Percentiles rank a stretch among this genome's conserved stretches.
phyloP scores from a whole-genome alignment of 768 basidiomycete genomes.

The Phanerodontia chrysosporium region DNA sequence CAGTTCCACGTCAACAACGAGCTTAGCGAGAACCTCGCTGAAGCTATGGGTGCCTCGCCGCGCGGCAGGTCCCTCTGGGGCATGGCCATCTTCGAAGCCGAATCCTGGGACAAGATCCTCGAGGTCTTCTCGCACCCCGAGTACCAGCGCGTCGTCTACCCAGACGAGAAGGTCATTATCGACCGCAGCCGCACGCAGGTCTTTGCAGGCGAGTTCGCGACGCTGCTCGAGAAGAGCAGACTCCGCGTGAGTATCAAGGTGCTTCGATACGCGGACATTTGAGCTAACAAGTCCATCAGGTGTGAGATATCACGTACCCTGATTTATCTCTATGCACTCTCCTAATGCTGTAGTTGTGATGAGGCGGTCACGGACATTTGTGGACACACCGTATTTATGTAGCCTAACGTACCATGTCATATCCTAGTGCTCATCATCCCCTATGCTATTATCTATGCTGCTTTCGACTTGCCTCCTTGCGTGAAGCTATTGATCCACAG shows the following conservation, averaged over 20 bases:
- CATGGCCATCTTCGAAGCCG: slow-evolving; percentile 28
- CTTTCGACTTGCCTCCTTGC: neutral
- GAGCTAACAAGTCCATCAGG: no score
- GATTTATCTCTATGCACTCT: no score
- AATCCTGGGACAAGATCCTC: slow-evolving; percentile 29
- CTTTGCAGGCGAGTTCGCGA: slow-evolving; percentile 9
- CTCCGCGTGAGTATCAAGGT: no score
- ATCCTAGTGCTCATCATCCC: neutral
- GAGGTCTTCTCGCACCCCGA: slow-evolving; percentile 23
- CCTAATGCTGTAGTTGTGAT: neutral
- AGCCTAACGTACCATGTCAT: neutral
- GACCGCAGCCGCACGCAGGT: slow-evolving; percentile 15
- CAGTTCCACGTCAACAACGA: slow-evolving; percentile 19
- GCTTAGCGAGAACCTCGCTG: slow-evolving; percentile 7
- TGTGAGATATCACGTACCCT: no score
- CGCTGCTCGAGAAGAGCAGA: neutral
- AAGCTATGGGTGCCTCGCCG: slow-evolving; percentile 17
- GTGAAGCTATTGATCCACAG: slow-evolving; percentile 4
- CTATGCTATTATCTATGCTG: neutral
- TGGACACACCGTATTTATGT: neutral
- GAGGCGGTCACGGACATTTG: neutral
- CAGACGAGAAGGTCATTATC: slow-evolving; percentile 17
- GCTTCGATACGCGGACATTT: no score
- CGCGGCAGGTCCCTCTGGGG: slow-evolving; percentile 25
- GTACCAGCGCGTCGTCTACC: slow-evolving; percentile 13